These are phyloP conservation scores for Trypanosoma mega DNA, from an alignment of 208 protist genomes.

Conservation along the genomic window DNA sequence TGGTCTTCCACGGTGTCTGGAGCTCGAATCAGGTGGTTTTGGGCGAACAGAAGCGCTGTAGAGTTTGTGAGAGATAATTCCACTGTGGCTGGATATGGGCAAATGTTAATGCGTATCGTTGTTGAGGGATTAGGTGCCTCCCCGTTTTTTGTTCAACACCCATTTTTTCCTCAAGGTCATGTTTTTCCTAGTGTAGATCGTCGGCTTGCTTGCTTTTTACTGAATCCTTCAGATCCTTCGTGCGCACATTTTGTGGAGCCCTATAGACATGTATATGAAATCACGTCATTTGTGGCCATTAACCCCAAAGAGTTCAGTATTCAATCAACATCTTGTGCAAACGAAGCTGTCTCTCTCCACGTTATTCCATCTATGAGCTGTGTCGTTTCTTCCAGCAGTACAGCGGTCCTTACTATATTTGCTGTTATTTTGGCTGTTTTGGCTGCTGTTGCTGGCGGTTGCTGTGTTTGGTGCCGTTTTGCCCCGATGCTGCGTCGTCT, in stretches of 20 bases:
- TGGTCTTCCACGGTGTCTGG: conserved; percentile 33
- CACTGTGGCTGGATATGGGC: too few species aligned
- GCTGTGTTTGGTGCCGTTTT: too few species aligned
- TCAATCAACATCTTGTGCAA: conserved; percentile 18
- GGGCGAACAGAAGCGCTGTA: conserved; percentile 15
- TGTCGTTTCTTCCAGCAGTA: too few species aligned
- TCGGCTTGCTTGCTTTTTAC: conserved; percentile 18
- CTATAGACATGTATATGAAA: conserved; percentile 45
- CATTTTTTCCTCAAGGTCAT: conserved; percentile 42
- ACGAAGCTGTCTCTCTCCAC: neutral
- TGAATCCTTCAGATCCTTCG: conserved; percentile 17
- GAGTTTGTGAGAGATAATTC: neutral
- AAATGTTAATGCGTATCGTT: conserved; percentile 39
- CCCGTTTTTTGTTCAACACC: conserved; percentile 51
- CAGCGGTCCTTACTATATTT: too few species aligned
- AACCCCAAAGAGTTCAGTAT: neutral
- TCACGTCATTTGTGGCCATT: conserved; percentile 33
- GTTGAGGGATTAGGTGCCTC: conserved; percentile 28
- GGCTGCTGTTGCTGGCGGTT: too few species aligned
- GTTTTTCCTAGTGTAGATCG: conserved; percentile 30
- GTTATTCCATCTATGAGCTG: too few species aligned
- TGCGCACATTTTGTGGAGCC: neutral
- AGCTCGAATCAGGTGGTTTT: conserved; percentile 42
- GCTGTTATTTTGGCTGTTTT: too few species aligned
- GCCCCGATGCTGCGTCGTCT: too few species aligned